Percentiles rank a stretch among this genome's conserved stretches.
Evolutionary conservation across 345 rosid genomes (phyloP).

Genomic region (Acer negundo): DNA sequence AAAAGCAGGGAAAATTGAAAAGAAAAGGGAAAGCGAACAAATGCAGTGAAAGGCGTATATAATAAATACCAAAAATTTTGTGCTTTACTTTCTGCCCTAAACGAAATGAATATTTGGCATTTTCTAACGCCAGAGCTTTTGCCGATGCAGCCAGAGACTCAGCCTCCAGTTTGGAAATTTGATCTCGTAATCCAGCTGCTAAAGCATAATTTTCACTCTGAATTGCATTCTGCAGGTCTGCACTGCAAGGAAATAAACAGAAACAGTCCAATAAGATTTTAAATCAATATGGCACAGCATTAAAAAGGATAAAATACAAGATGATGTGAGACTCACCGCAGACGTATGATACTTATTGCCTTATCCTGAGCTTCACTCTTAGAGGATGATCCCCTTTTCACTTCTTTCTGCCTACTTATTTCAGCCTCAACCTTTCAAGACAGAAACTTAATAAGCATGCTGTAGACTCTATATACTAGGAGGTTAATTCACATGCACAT

Average conservation of each 20-base stretch:
- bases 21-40: neutral
- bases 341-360: conserved; percentile 65
- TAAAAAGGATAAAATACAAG: neutral
- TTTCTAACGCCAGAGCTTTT: conserved; percentile 78
- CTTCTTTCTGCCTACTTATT: conserved; percentile 61
- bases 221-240: conserved; percentile 83
- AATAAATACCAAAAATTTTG: conserved; percentile 61
- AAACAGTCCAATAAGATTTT: conserved; percentile 12
- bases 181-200: conserved; percentile 78
- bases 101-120: conserved; percentile 75
- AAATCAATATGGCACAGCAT: neutral
- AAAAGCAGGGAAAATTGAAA: neutral
- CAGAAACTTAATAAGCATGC: conserved; percentile 22
- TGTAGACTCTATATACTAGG: conserved; percentile 11
- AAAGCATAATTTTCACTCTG: conserved; percentile 72
- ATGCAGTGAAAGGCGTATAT: conserved; percentile 9
- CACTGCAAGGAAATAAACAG: conserved; percentile 47
- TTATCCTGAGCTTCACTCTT: conserved; percentile 98
- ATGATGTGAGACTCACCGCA: conserved; percentile 53
- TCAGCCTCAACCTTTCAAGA: conserved; percentile 82
- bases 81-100: conserved; percentile 93
- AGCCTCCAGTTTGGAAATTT: conserved; percentile 76
- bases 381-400: conserved; percentile 75
- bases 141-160: conserved; percentile 89
- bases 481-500: conserved; percentile 15